These are phyloP conservation scores for Kurtzmaniella quercitrusa DNA, from an alignment of 1,139 yeast genomes.

Conservation along the genomic window DNA sequence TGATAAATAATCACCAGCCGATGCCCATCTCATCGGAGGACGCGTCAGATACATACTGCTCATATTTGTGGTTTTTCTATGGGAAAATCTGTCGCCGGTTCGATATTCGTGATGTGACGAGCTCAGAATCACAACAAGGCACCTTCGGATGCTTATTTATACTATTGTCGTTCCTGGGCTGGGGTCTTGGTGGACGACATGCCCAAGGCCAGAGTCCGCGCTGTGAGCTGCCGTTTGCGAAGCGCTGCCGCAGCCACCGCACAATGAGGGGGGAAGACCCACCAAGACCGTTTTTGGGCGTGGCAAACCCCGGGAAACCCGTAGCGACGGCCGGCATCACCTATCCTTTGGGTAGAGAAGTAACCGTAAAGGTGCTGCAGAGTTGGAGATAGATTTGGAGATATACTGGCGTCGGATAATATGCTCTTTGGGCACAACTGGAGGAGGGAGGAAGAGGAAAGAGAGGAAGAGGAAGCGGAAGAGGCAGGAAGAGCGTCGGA, in stretches of 20 bases:
- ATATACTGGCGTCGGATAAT: no score
- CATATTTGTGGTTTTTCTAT: not conserved
- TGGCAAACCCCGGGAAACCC: not conserved
- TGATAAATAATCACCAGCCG: no score
- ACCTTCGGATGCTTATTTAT: not conserved
- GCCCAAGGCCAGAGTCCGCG: constrained; percentile 1
- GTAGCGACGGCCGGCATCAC: not conserved
- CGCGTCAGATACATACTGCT: not conserved
- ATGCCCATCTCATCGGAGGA: no score
- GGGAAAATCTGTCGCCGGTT: not conserved
- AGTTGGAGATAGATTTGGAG: not conserved
- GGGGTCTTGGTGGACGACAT: not conserved
- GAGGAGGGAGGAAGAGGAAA: no score
- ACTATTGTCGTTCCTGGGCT: not conserved
- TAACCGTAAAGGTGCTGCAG: no score
- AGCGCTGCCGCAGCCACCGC: constrained; percentile 2
- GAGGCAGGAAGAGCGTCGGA: no score
- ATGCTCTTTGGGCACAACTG: no score
- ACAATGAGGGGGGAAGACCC: not conserved
- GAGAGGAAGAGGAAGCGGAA: no score
- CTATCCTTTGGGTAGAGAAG: not conserved
- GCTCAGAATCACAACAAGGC: not conserved
- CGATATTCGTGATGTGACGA: not conserved
- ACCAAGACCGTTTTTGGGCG: not conserved
- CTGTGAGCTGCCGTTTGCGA: constrained; percentile 6